Base-by-base conservation (phyloP, 306 rosid genomes). In the Trifolium subterraneum region DNA sequence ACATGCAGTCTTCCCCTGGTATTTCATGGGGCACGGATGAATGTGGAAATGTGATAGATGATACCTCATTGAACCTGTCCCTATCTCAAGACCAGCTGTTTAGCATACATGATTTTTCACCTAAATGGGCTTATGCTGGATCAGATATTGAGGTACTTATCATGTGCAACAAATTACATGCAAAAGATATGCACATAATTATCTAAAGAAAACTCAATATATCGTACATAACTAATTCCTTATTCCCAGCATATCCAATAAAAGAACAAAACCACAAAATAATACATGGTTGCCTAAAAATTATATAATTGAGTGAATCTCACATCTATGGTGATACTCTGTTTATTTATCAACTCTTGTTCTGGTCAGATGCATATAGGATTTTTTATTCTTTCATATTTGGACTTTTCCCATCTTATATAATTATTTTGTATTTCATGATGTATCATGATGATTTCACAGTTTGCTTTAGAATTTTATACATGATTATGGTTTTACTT, bases 81-180 rank as follows among this genome's bases (percentile, higher is more conserved):
- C 79, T 90, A 62, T 92, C 98, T 78, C 90, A 85, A 61, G 92
- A 92, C 84, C 98, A 92, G 86, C 86, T 85, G 60, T 92, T 87
- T 80, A 92, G 92, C 82, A 88, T 92, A 75, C 68, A 66, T 59
- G 88, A 86, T 70, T 86, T 87, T 77, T 92, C 94, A 58, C 98
- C 98, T 52, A 92, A 90, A 55, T 92, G 94, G 96, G 82, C 90
- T 25, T 85, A 85, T 70, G 71, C 85, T 45, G 96, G 86, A 64
- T 75, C 83, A 6, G 90, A 90, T 70, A 85, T 87, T 36, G 88
- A 92, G 98, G 98, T 92, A 87, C 25, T 51, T 62, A 62, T 47
- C 13, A 16, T 36, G n/a, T 71, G 25, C 10, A 27, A 58, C 64
- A 25, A 58, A 27, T 58, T 58, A 27, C 35, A 58, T 6, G 64